phyloP scores from a whole-genome alignment of 108 stramenopile genomes.

The Nitzschia inconspicua region DNA sequence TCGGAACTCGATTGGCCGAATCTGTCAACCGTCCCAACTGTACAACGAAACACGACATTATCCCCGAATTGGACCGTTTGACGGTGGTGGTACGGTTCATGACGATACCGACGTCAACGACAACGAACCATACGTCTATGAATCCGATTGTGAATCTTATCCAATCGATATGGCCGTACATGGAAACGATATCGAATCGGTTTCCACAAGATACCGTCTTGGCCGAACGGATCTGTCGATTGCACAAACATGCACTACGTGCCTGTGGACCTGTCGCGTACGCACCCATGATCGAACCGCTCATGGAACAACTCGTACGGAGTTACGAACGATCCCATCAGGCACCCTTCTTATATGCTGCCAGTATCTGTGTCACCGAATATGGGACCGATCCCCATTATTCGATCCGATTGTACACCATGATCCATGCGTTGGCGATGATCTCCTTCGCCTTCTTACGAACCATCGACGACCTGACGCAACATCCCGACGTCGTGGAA shows the following conservation, averaged over 20 bases:
- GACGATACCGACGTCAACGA: constrained; percentile 6
- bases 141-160: constrained; percentile 82
- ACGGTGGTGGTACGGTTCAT: constrained; percentile 63
- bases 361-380: constrained; percentile 85
- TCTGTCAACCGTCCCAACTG: constrained; percentile 30
- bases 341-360: constrained; percentile 87
- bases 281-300: constrained; percentile 72
- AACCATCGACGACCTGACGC: constrained; percentile 67
- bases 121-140: no score
- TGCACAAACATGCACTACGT: constrained; percentile 92
- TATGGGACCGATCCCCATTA: constrained; percentile 61
- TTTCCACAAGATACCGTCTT: constrained; percentile 66
- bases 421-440: constrained; percentile 65
- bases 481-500: constrained; percentile 95
- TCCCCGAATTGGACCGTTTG: constrained; percentile 81
- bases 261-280: constrained; percentile 69
- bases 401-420: constrained; percentile 50
- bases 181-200: constrained; percentile 61
- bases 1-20: constrained; percentile 59
- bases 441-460: constrained; percentile 58
- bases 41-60: constrained; percentile 40
- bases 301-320: constrained; percentile 69
- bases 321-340: constrained; percentile 66
- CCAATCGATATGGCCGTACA: constrained; percentile 74
- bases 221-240: constrained; percentile 90